phyloP scores from a whole-genome alignment of 768 basidiomycete species.

The Tulasnella calospora region DNA sequence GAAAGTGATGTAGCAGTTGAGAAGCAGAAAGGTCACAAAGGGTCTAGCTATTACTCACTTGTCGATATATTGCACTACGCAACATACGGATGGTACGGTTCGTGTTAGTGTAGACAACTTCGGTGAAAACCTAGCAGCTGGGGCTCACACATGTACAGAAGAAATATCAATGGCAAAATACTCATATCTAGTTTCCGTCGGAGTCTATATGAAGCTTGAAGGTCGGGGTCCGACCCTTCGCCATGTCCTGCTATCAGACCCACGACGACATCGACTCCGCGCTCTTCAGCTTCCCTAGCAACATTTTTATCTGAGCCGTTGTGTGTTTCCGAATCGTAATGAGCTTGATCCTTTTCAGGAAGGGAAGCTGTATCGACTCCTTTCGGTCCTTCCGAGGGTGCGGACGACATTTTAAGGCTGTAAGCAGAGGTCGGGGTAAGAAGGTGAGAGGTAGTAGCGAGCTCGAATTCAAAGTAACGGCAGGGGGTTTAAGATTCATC shows the following conservation, averaged over 20 bases:
- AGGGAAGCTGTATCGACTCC: not conserved
- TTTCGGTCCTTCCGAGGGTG: not conserved
- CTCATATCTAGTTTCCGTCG: not conserved
- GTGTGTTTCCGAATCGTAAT: not conserved
- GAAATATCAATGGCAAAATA: not conserved
- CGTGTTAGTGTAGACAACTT: too few species aligned
- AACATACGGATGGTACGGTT: not conserved
- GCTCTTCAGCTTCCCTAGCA: not conserved
- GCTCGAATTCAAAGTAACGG: too few species aligned
- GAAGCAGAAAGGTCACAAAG: too few species aligned
- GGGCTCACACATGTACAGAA: not conserved
- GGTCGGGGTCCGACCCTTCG: not conserved
- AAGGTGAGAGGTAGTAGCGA: not conserved
- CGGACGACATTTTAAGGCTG: not conserved
- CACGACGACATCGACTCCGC: not conserved
- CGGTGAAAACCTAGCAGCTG: too few species aligned
- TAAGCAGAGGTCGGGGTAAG: not conserved
- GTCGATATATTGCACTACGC: conserved; percentile 31
- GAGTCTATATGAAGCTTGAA: not conserved
- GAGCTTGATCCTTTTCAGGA: not conserved
- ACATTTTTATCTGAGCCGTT: not conserved
- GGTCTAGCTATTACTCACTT: conserved; percentile 28
- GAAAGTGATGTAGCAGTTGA: not conserved
- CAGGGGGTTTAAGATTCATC: too few species aligned
- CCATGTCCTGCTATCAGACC: not conserved